phyloP scores from a whole-genome alignment of 164 flowering plant species.

The Tetrastigma voinierianum region DNA sequence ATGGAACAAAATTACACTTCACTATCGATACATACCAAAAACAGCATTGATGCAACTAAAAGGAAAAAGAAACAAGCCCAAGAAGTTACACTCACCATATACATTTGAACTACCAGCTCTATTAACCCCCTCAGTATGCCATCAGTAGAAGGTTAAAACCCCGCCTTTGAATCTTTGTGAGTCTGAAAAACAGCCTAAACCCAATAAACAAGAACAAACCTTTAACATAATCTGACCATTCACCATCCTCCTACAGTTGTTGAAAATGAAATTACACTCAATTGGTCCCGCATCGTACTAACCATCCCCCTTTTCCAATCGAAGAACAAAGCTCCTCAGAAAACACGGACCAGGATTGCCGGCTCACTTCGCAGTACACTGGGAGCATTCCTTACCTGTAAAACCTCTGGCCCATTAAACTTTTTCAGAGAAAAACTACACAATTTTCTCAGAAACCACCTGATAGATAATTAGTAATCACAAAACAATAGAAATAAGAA shows the following conservation, averaged over 20 bases:
- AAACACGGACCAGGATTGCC: slow-evolving; percentile 42
- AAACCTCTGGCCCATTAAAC: neutral
- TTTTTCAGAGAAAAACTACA: too few species aligned
- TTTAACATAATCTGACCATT: neutral
- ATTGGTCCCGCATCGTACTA: slow-evolving; percentile 15
- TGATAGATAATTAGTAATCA: too few species aligned
- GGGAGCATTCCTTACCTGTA: slow-evolving; percentile 45
- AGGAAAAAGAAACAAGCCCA: too few species aligned
- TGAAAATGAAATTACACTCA: neutral
- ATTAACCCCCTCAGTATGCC: too few species aligned
- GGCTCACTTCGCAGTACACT: slow-evolving; percentile 34
- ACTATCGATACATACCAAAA: slow-evolving; percentile 16
- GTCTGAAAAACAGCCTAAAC: too few species aligned
- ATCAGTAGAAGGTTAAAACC: too few species aligned
- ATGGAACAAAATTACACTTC: slow-evolving; percentile 3
- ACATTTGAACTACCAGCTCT: too few species aligned
- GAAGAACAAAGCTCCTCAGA: slow-evolving; percentile 27
- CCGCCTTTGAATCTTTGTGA: too few species aligned
- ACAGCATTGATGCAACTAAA: too few species aligned
- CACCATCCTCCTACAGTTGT: neutral
- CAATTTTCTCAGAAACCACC: too few species aligned
- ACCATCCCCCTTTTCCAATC: slow-evolving; percentile 36
- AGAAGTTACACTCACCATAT: too few species aligned
- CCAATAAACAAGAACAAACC: neutral
- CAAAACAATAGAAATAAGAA: too few species aligned